Base-by-base conservation (phyloP, 2,329 filamentous ascomycete genomes). In the Fusarium sp. region DNA sequence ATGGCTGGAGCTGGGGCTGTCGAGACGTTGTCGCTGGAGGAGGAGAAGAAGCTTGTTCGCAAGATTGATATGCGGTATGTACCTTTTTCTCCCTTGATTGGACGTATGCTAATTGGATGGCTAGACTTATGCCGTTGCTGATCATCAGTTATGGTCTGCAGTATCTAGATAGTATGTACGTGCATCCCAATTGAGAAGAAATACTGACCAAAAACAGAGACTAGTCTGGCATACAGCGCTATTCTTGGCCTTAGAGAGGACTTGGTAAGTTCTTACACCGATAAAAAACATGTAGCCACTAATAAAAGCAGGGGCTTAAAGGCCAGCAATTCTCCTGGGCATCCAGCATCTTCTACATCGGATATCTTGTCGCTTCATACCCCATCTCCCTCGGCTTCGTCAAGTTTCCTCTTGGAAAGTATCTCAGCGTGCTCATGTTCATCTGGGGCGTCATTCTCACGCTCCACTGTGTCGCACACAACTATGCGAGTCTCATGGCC, bases 301-400 rank as follows among this genome's bases (percentile, higher is more conserved):
- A 20, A 61, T 23, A 4, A 28, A 0, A 3, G 0, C 8, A 61
- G 57, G 8, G 55, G 18, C 57, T 63, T 5, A 46, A 62, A 2
- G 59, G 59, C 1, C 59, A 63, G 0, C 57, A 63, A 35, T 63
- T 62, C 28, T 62, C 57, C 15, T 63, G 59, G 59, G 57, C 59
- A 1, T 63, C 59, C 0, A 62, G 57, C 1, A 60, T 63, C 7
- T 63, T 63, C 26, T 63, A 63, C 33, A 62, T 63, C 35, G 57
- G 59, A 8, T 63, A 63, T 13, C 59, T 63, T 16, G 59, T 63
- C 2, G 59, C 59, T 3, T 62, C 57, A 4, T 63, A 63, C 3
- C 59, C 59, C 6, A 63, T 63, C 1, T 63, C 59, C 2, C 46
- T 63, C 23, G 59, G 59, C 18, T 62, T 62, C 23, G 59, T 63